Evolutionary conservation across 2,329 filamentous ascomycete genomes (phyloP), one percentile per base, ranked within the genome.

Genomic region (Xylaria sp.): DNA sequence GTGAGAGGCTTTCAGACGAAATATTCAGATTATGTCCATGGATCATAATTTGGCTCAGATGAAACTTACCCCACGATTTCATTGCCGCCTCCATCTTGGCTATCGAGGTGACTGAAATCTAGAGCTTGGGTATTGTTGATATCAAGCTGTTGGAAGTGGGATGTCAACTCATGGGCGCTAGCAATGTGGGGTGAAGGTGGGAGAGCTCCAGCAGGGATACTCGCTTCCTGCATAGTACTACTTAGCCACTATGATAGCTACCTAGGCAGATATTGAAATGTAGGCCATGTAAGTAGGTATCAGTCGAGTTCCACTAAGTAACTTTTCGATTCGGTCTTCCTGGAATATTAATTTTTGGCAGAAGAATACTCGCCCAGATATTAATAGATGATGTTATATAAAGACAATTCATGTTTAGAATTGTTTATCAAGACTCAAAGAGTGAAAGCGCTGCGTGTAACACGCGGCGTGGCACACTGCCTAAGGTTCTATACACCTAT

Each of bases 11-110:
- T 54, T 24, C 4, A 32, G 53, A 32, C 14, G 30, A 48, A 55
- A 30, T 27, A 47, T 27, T 64, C 34, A 24, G 6, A 71, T 74
- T 74, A 75, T 75, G 66, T 27, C n/a, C 42, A 9, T 32, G 11
- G 55, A 14, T 17, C 32, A 53, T 17, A 56, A 24, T 45, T 36
- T 14, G 55, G 65, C 58, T 24, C 62, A 72, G 62, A 34, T 36
- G 27, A 39, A 45, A 21, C 80, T 78, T 81, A 89, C 88, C 88
- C 88, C 88, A 90, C 64, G 86, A 85, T 78, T 85, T 86, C 79
- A 85, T 85, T 69, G 87, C 85, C 75, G 82, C 80, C 73, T 87
- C 84, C 86, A 88, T 88, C 72, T 77, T 78, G 76, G 51, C 67
- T 71, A 14, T 12, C 11, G 21, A 34, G 42, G 36, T 32, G 53